Conservation (phyloP, 2,329 filamentous ascomycete species). For the Trichoderma gracile region DNA sequence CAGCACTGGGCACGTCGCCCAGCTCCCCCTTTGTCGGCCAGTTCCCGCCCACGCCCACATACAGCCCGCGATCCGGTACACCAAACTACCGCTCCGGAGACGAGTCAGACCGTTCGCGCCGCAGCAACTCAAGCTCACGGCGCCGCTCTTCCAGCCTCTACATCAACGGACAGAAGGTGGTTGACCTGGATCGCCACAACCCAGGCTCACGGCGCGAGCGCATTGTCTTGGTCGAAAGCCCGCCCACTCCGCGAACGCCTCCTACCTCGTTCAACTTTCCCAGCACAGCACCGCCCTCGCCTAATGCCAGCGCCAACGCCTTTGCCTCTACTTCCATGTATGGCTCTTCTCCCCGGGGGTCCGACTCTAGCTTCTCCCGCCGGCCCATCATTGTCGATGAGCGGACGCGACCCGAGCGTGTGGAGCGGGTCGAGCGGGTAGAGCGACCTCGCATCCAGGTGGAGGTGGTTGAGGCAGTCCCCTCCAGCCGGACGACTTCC, state of each 20-base stretch:
- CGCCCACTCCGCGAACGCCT: slow-evolving; percentile 49
- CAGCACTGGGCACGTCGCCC: slow-evolving; percentile 36
- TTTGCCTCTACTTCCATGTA: slow-evolving; percentile 31
- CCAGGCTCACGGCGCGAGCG: slow-evolving; percentile 43
- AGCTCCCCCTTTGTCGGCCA: slow-evolving; percentile 36
- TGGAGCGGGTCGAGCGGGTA: slow-evolving; percentile 23
- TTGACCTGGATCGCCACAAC: slow-evolving; percentile 39
- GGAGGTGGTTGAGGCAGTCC: slow-evolving; percentile 39
- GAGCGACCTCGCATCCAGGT: slow-evolving; percentile 38
- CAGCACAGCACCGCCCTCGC: slow-evolving; percentile 46
- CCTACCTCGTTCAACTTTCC: slow-evolving; percentile 45
- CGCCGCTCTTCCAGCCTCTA: slow-evolving; percentile 41
- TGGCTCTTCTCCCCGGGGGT: slow-evolving; percentile 32
- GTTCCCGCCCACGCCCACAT: slow-evolving; percentile 46
- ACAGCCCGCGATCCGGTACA: slow-evolving; percentile 36
- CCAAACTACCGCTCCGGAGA: slow-evolving; percentile 42
- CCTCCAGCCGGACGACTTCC: slow-evolving; percentile 31
- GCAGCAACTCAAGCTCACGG: slow-evolving; percentile 37
- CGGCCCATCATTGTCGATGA: slow-evolving; percentile 43
- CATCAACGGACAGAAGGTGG: slow-evolving; percentile 41
- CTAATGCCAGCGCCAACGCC: slow-evolving; percentile 35
- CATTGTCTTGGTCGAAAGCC: slow-evolving; percentile 47
- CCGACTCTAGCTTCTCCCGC: slow-evolving; percentile 29
- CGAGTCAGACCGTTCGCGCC: slow-evolving; percentile 41
- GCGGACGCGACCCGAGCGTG: slow-evolving; percentile 19